Conservation (phyloP, 768 basidiomycete species). For the Russula olivacea region DNA sequence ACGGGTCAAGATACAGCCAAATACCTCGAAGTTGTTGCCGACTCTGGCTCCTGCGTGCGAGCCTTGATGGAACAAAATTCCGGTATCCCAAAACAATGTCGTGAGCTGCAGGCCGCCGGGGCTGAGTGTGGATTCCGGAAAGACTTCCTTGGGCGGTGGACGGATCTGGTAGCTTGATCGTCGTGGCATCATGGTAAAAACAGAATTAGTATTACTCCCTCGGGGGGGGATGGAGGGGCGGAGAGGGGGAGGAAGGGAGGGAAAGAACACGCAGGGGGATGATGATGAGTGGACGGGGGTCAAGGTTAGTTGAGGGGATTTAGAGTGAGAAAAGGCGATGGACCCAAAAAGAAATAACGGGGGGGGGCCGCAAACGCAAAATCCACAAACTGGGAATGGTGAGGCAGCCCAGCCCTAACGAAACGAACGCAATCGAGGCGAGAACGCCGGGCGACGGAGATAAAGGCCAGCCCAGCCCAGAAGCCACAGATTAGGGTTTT, state of each 20-base stretch:
- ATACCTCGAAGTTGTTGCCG: constrained; percentile 22
- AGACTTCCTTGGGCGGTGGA: constrained; percentile 24
- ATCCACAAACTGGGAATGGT: constrained; percentile 12
- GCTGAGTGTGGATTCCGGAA: constrained; percentile 24
- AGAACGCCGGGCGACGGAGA: constrained; percentile 19
- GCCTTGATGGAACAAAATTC: constrained; percentile 21
- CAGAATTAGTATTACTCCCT: neutral
- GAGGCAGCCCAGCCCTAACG: constrained; percentile 16
- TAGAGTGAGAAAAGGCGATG: constrained; percentile 1
- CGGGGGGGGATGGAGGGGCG: neutral
- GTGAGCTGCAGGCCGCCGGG: constrained; percentile 24
- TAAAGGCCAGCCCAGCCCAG: constrained; percentile 20
- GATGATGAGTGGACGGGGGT: neutral
- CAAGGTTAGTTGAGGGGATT: constrained; percentile 2
- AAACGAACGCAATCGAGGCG: constrained; percentile 1
- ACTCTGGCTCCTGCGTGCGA: constrained; percentile 22
- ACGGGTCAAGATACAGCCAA: constrained; percentile 23
- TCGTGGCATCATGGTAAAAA: constrained; percentile 14
- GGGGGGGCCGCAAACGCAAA: neutral
- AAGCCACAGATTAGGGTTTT: constrained; percentile 20
- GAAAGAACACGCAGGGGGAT: neutral
- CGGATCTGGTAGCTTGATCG: constrained; percentile 22
- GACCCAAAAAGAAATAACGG: constrained; percentile 3
- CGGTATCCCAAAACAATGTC: constrained; percentile 22
- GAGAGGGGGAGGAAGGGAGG: neutral